Evolutionary conservation across 495 filamentous ascomycete genomes (phyloP).

Genomic region (Penicillium cataractarum): DNA sequence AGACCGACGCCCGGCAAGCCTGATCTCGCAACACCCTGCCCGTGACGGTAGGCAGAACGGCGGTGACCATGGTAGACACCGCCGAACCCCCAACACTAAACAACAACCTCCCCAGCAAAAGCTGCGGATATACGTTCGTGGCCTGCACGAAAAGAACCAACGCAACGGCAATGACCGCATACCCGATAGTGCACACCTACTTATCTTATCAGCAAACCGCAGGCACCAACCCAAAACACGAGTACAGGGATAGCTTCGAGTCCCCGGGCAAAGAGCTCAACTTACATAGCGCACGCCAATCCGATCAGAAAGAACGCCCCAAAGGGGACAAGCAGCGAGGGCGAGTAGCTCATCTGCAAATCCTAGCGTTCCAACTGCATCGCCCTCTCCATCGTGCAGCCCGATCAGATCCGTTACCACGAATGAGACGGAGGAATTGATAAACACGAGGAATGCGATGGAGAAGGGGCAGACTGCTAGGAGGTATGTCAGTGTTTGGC

Average conservation of each 20-base stretch:
- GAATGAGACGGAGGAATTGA: conserved; percentile 92
- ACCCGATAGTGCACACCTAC: conserved; percentile 77
- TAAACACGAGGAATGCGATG: conserved; percentile 96
- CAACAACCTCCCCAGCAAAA: conserved; percentile 80
- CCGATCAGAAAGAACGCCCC: conserved; percentile 90
- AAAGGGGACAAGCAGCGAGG: conserved; percentile 84
- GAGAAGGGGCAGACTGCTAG: conserved; percentile 89
- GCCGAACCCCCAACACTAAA: conserved; percentile 93
- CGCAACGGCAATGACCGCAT: conserved; percentile 73
- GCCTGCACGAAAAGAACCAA: conserved; percentile 84
- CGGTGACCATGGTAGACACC: conserved; percentile 96
- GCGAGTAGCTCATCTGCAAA: conserved; percentile 95
- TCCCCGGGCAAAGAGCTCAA: too few relatives aligned
- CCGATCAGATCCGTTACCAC: conserved; percentile 91
- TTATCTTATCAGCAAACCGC: conserved; percentile 1
- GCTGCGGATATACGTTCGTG: conserved; percentile 83
- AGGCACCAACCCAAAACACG: neutral
- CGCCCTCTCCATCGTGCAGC: conserved; percentile 73
- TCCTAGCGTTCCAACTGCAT: conserved; percentile 90
- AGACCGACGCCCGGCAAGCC: conserved; percentile 49
- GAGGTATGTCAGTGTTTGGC: conserved; percentile 84
- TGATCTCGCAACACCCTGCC: conserved; percentile 34
- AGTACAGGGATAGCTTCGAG: neutral
- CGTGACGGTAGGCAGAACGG: conserved; percentile 86
- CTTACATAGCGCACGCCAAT: conserved; percentile 75